Percentiles rank a stretch among this genome's conserved stretches.
These are phyloP conservation scores for Populus euphratica DNA, from an alignment of 345 rosid genomes.

Conservation along the genomic window DNA sequence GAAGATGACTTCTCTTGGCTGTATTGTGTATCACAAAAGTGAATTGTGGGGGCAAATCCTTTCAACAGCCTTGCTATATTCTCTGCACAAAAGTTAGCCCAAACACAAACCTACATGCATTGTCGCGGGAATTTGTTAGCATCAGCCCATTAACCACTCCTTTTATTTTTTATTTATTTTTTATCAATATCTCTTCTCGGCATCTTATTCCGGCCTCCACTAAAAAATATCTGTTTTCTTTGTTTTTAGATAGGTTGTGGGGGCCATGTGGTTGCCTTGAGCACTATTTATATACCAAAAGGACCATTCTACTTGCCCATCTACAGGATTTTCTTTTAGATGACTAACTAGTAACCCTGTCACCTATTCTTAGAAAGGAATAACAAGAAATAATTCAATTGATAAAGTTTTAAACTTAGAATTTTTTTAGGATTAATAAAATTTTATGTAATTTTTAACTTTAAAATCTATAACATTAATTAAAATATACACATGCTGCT, in stretches of 20 bases:
- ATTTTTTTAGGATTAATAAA: too few species aligned
- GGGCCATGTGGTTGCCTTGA: not conserved
- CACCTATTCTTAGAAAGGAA: too few species aligned
- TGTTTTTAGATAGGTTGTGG: not conserved
- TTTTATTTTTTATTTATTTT: not conserved
- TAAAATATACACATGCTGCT: too few species aligned
- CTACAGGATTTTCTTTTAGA: too few species aligned
- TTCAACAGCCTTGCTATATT: conserved; percentile 7
- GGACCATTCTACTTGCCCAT: too few species aligned
- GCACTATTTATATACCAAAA: too few species aligned
- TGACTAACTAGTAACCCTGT: too few species aligned
- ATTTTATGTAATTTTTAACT: too few species aligned
- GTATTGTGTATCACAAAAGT: not conserved
- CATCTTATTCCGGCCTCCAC: not conserved
- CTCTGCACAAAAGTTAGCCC: conserved; percentile 20
- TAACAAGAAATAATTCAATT: too few species aligned
- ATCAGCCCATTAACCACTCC: conserved; percentile 5
- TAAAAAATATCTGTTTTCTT: too few species aligned
- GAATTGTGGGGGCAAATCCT: not conserved
- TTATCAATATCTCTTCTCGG: not conserved
- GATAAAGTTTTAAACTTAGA: too few species aligned
- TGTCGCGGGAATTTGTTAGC: conserved; percentile 20
- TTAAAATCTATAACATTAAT: too few species aligned
- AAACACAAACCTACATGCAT: conserved; percentile 23
- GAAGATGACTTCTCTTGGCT: not conserved